Percentiles rank a stretch among this genome's conserved stretches.
Conservation (phyloP, 2,329 filamentous ascomycete species). For the Coniochaeta prunicola region DNA sequence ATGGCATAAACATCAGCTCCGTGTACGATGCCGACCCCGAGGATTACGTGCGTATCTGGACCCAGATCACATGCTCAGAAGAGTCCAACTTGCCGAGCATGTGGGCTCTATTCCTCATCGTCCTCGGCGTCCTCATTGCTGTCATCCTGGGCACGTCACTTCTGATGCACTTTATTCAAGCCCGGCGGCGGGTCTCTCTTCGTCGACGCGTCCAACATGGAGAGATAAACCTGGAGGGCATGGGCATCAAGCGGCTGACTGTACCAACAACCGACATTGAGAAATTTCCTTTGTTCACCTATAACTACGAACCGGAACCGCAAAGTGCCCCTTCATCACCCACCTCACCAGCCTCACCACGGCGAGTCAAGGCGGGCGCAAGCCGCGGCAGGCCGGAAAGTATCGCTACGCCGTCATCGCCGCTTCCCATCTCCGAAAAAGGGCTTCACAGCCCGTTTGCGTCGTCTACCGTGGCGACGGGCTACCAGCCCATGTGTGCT, state of each 20-base stretch:
- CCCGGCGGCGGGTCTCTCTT: conserved; percentile 59
- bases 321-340: conserved; percentile 28
- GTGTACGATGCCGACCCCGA: conserved; percentile 47
- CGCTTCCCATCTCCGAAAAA: conserved; percentile 12
- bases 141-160: conserved; percentile 62
- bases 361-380: conserved; percentile 6
- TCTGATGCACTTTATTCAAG: conserved; percentile 72
- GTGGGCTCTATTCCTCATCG: conserved; percentile 71
- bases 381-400: conserved; percentile 5
- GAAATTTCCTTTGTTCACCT: conserved; percentile 72
- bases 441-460: conserved; percentile 13
- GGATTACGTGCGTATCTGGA: conserved; percentile 56
- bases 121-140: conserved; percentile 62
- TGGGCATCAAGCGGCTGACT: conserved; percentile 76
- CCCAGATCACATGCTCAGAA: conserved; percentile 40
- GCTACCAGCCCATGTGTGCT: conserved; percentile 76
- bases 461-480: conserved; percentile 30
- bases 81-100: conserved; percentile 56
- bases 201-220: conserved; percentile 65
- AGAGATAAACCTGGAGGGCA: conserved; percentile 76
- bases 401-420: conserved; percentile 1
- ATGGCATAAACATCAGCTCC: conserved; percentile 46
- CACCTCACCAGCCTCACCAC: conserved; percentile 21
- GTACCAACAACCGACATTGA: conserved; percentile 67
- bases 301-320: conserved; percentile 49